Conservation (phyloP, 139 green algal genomes). For the Chlorokybus atmophyticus region DNA sequence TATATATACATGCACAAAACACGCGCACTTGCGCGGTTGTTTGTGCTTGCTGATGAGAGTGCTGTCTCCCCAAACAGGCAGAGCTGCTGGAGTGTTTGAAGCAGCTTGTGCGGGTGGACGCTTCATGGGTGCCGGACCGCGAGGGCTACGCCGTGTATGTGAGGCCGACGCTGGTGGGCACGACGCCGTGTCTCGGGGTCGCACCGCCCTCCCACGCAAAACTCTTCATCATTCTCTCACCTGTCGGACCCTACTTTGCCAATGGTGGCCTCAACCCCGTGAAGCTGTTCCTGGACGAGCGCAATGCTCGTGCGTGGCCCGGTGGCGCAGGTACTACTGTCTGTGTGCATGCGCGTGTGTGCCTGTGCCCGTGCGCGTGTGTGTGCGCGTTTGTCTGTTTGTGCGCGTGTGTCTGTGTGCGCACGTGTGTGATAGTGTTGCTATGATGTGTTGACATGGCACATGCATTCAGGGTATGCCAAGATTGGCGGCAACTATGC, state of each 20-base stretch:
- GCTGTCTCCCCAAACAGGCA: constrained; percentile 7
- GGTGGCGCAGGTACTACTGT: constrained; percentile 61
- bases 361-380: too few species aligned
- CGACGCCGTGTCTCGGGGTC: constrained; percentile 40
- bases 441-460: constrained; percentile 57
- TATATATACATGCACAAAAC: too few species aligned
- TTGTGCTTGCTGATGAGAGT: background rate
- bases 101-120: constrained; percentile 51
- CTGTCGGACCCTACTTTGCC: constrained; percentile 72
- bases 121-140: constrained; percentile 44
- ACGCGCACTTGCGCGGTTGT: too few species aligned
- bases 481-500: constrained; percentile 53
- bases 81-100: constrained; percentile 68
- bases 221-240: constrained; percentile 48
- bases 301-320: constrained; percentile 50
- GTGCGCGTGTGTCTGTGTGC: too few species aligned
- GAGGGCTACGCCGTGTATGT: constrained; percentile 56
- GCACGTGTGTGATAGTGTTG: too few species aligned
- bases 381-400: too few species aligned
- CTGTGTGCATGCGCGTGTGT: too few species aligned
- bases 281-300: constrained; percentile 53
- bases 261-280: constrained; percentile 27
- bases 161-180: constrained; percentile 51
- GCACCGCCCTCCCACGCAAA: constrained; percentile 34
- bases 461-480: constrained; percentile 23